Conservation (phyloP, 345 rosid species). For the Citrus glauca region DNA sequence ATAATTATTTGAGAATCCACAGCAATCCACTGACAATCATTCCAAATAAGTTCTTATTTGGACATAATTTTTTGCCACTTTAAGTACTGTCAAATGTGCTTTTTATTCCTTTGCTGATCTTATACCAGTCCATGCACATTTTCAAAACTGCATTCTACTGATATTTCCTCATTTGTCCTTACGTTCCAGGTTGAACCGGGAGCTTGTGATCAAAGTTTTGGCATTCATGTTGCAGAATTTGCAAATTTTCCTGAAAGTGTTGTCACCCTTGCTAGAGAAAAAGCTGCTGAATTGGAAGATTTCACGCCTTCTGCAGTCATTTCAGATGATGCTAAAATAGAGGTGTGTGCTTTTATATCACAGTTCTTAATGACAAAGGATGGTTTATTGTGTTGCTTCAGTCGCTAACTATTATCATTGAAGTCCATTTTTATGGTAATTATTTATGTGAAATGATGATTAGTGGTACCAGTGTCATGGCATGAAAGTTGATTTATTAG, state of each 20-base stretch:
- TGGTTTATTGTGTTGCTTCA: not conserved
- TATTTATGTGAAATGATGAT: not conserved
- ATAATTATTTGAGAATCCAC: too few species aligned
- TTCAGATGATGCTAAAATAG: conserved; percentile 32
- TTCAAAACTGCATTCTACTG: conserved; percentile 11
- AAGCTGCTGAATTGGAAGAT: conserved; percentile 94
- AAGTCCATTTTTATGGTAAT: conserved; percentile 4
- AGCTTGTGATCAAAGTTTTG: conserved; percentile 98
- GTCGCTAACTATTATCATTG: not conserved
- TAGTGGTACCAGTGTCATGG: not conserved
- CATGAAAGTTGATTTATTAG: not conserved
- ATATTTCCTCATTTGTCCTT: not conserved
- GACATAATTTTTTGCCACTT: conserved; percentile 1
- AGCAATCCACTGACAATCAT: too few species aligned
- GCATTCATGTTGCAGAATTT: conserved; percentile 96
- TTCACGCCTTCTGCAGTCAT: conserved; percentile 64
- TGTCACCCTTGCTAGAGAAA: conserved; percentile 86
- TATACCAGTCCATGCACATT: not conserved
- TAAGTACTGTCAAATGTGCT: not conserved
- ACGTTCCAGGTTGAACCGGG: conserved; percentile 78
- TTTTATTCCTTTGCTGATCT: not conserved
- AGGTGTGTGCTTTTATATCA: conserved; percentile 32
- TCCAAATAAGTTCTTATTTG: not conserved
- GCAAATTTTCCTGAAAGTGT: conserved; percentile 97
- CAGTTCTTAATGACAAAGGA: not conserved